phyloP scores from a whole-genome alignment of 441 rosid species.

The Adansonia gregorii region DNA sequence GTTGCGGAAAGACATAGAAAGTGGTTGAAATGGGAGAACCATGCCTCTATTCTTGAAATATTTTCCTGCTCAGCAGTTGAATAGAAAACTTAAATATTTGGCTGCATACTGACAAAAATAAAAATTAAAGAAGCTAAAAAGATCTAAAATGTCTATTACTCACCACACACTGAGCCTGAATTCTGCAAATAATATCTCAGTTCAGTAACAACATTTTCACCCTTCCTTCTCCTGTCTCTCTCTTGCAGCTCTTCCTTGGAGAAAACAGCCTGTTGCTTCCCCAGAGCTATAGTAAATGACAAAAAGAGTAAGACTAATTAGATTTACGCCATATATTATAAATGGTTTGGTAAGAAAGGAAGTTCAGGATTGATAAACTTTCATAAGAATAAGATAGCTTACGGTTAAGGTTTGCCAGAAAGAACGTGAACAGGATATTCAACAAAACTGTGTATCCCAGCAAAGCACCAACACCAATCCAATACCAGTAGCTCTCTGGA shows the following conservation, averaged over 20 bases:
- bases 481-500: constrained; percentile 91
- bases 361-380: constrained; percentile 18
- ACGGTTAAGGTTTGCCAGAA: constrained; percentile 79
- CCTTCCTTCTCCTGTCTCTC: constrained; percentile 80
- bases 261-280: constrained; percentile 81
- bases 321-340: neutral
- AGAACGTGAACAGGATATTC: constrained; percentile 75
- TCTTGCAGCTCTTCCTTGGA: constrained; percentile 87
- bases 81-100: constrained; percentile 26
- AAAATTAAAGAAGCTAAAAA: constrained; percentile 22
- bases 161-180: constrained; percentile 78
- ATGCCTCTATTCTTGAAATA: constrained; percentile 84
- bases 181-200: constrained; percentile 80
- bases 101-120: constrained; percentile 7
- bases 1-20: constrained; percentile 83
- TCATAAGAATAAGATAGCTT: constrained; percentile 44
- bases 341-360: neutral
- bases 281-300: constrained; percentile 56
- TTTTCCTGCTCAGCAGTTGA: constrained; percentile 60
- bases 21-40: constrained; percentile 97
- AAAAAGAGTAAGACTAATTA: constrained; percentile 29
- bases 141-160: constrained; percentile 28
- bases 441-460: constrained; percentile 80
- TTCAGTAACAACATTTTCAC: constrained; percentile 73
- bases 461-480: constrained; percentile 93